Evolutionary conservation across 2,329 filamentous ascomycete genomes (phyloP).

Genomic region (Tolypocladium pustulatum): DNA sequence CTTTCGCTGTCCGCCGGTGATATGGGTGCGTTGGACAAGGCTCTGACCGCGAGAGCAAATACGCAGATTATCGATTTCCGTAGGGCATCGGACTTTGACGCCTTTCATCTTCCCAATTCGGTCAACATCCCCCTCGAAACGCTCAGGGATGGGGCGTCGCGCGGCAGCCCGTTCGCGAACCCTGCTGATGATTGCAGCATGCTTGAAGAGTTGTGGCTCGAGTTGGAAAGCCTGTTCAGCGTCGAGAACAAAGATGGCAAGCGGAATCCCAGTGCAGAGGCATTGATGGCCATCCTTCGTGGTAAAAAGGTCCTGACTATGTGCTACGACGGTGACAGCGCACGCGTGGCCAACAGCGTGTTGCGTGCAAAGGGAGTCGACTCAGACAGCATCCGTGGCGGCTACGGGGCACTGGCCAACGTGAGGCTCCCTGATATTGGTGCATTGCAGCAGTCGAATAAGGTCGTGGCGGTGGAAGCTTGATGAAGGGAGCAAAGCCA

Average conservation of each 20-base stretch:
- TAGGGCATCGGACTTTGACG: constrained; percentile 26
- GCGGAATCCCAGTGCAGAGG: constrained; percentile 15
- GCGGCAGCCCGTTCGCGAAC: constrained; percentile 22
- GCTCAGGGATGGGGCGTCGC: constrained; percentile 15
- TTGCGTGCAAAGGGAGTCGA: constrained; percentile 38
- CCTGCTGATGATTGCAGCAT: constrained; percentile 35
- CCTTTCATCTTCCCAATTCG: constrained; percentile 33
- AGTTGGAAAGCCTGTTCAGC: constrained; percentile 33
- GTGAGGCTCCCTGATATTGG: constrained; percentile 14
- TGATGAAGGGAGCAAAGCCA: constrained; percentile 1
- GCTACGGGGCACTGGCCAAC: constrained; percentile 16
- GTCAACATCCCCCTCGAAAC: constrained; percentile 33
- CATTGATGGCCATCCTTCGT: constrained; percentile 17
- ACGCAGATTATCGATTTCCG: constrained; percentile 34
- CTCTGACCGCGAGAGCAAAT: constrained; percentile 13
- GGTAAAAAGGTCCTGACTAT: constrained; percentile 32
- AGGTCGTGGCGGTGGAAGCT: constrained; percentile 13
- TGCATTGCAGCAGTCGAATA: constrained; percentile 11
- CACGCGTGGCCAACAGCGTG: constrained; percentile 43
- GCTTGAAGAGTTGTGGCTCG: constrained; percentile 36
- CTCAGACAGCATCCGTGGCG: constrained; percentile 35
- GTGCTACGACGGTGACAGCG: constrained; percentile 43
- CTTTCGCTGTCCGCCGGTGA: constrained; percentile 9
- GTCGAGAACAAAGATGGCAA: constrained; percentile 16
- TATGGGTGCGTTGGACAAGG: constrained; percentile 14